Conservation (phyloP, 2,329 filamentous ascomycete species). For the Xylaria sp. region DNA sequence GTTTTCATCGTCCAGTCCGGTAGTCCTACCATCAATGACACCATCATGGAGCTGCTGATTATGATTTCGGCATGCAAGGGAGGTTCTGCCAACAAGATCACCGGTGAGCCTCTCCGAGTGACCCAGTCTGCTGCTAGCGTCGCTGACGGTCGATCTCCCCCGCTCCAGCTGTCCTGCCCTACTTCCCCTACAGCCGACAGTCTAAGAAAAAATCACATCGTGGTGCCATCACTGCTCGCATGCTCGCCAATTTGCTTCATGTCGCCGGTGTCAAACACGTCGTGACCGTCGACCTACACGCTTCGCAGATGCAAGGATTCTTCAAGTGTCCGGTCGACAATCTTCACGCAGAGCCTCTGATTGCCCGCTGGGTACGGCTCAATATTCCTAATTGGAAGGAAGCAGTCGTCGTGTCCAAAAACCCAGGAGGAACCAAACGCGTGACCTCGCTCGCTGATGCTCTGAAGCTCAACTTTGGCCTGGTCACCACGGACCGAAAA, state of each 20-base stretch:
- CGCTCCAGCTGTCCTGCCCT: constrained; percentile 79
- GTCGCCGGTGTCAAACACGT: constrained; percentile 97
- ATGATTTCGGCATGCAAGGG: constrained; percentile 99
- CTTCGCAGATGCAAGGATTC: constrained; percentile 99
- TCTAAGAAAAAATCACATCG: constrained; percentile 99
- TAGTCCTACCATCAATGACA: constrained; percentile 95
- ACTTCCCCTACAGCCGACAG: constrained; percentile 99
- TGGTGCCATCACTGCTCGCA: constrained; percentile 94
- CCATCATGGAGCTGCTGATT: constrained; percentile 98
- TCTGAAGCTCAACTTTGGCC: constrained; percentile 95
- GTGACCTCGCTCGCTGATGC: constrained; percentile 96
- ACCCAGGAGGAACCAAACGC: constrained; percentile 94
- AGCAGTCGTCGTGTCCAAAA: constrained; percentile 97
- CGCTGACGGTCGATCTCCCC: constrained; percentile 27
- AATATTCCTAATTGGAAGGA: constrained; percentile 90
- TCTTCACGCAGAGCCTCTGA: constrained; percentile 92
- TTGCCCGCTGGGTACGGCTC: constrained; percentile 92
- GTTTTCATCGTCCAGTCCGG: constrained; percentile 99
- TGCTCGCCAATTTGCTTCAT: constrained; percentile 93
- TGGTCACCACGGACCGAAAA: constrained; percentile 86
- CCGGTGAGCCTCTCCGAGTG: constrained; percentile 67
- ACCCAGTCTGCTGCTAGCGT: constrained; percentile 4
- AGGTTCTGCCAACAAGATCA: constrained; percentile 95
- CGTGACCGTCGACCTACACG: constrained; percentile 95
- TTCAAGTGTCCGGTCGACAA: constrained; percentile 99